Evolutionary conservation across 2,329 filamentous ascomycete species (phyloP).

Genomic region (Fusarium devonianum): DNA sequence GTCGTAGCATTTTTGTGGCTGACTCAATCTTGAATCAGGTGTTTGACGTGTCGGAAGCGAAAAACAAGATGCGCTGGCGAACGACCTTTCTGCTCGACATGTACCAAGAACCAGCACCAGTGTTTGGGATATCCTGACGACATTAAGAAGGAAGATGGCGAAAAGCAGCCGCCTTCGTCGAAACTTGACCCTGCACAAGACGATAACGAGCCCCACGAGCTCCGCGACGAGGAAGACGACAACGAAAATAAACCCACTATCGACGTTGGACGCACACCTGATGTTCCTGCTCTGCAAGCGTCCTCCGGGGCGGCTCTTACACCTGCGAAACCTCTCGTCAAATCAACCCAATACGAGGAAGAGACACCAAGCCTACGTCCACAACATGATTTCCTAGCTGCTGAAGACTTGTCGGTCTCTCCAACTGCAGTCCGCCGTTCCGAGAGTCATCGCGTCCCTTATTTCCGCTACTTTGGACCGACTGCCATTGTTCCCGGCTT

Average conservation of each 20-base stretch:
- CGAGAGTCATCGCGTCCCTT: constrained; percentile 75
- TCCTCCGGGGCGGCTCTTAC: constrained; percentile 14
- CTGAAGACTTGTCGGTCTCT: constrained; percentile 46
- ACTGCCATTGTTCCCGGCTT: constrained; percentile 92
- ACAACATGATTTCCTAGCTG: constrained; percentile 14
- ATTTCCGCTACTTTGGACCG: constrained; percentile 89
- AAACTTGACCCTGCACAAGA: constrained; percentile 29
- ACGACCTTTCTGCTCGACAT: constrained; percentile 75
- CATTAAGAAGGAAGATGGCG: constrained; percentile 52
- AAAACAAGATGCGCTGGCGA: constrained; percentile 80
- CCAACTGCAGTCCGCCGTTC: constrained; percentile 56
- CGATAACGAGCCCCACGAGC: constrained; percentile 41
- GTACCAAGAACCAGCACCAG: constrained; percentile 72
- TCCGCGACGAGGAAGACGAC: constrained; percentile 48
- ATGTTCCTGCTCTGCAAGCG: constrained; percentile 15
- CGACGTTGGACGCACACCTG: constrained; percentile 18
- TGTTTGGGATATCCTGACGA: constrained; percentile 72
- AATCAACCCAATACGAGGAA: constrained; percentile 16
- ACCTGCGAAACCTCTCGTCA: constrained; percentile 14
- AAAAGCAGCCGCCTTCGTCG: constrained; percentile 28
- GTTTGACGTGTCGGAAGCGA: constrained; percentile 70
- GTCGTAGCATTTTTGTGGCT: constrained; percentile 5
- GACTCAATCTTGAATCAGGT: constrained; percentile 33
- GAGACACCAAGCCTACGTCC: constrained; percentile 9
- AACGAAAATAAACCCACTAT: constrained; percentile 41